phyloP scores from a whole-genome alignment of 2,329 filamentous ascomycete species.

The Venturia effusa region DNA sequence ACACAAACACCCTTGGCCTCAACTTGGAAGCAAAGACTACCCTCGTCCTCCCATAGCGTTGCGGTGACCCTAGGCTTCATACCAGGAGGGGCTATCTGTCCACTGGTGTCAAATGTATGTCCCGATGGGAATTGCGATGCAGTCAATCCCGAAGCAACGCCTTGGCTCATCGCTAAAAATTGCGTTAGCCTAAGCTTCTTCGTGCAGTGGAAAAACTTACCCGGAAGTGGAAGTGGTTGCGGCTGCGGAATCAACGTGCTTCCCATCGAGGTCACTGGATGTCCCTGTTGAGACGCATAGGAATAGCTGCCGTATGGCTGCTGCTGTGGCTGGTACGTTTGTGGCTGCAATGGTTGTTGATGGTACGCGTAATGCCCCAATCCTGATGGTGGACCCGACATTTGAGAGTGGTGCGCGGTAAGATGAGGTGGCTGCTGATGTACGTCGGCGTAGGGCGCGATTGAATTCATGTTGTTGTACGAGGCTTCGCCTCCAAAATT shows the following conservation, averaged over 20 bases:
- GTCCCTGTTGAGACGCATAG: constrained; percentile 61
- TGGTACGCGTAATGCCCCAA: constrained; percentile 73
- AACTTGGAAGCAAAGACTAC: constrained; percentile 94
- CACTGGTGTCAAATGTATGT: constrained; percentile 70
- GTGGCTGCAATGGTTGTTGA: constrained; percentile 61
- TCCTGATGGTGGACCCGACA: constrained; percentile 62
- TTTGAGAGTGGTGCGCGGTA: constrained; percentile 63
- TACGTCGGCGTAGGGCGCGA: constrained; percentile 76
- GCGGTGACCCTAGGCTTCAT: constrained; percentile 96
- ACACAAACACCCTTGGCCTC: constrained; percentile 95
- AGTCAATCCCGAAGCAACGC: constrained; percentile 6
- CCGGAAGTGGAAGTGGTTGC: constrained; percentile 53
- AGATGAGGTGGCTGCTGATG: constrained; percentile 56
- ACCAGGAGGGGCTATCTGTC: constrained; percentile 80
- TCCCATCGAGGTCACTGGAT: constrained; percentile 62
- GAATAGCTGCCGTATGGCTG: constrained; percentile 64
- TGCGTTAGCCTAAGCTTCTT: neutral
- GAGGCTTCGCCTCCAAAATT: constrained; percentile 15
- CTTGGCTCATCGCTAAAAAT: constrained; percentile 13
- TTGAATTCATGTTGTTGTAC: constrained; percentile 66
- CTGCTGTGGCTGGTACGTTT: constrained; percentile 56
- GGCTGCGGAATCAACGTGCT: constrained; percentile 45
- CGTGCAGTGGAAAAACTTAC: constrained; percentile 28
- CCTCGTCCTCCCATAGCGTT: constrained; percentile 96
- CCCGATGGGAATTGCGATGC: constrained; percentile 32